Conservation (phyloP, 768 basidiomycete genomes). For the Suillus sp. region DNA sequence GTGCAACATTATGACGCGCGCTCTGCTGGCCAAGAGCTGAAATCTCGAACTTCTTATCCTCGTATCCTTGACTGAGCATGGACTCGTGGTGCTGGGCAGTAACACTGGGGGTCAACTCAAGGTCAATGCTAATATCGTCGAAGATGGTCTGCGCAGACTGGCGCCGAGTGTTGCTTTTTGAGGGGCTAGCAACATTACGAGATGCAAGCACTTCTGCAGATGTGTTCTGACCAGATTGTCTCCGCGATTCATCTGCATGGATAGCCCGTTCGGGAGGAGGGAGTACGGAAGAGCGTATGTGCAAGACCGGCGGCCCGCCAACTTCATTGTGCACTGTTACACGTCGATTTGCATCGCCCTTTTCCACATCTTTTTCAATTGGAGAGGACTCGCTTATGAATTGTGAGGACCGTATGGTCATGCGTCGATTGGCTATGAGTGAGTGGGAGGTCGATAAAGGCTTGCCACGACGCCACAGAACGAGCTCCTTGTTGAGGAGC, state of each 20-base stretch:
- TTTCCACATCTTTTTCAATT: conserved; percentile 14
- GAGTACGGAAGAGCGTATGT: conserved; percentile 56
- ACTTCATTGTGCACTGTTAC: conserved; percentile 52
- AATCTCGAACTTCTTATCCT: conserved; percentile 29
- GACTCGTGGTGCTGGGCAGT: conserved; percentile 31
- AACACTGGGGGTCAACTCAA: conserved; percentile 46
- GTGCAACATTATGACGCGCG: conserved; percentile 12
- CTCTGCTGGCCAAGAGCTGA: conserved; percentile 28
- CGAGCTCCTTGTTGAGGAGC: conserved; percentile 44
- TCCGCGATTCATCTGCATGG: conserved; percentile 21
- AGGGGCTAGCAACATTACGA: conserved; percentile 6
- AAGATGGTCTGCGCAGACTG: conserved; percentile 36
- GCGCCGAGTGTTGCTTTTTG: conserved; percentile 21
- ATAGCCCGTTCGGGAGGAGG: conserved; percentile 39
- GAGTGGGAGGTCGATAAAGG: conserved; percentile 44
- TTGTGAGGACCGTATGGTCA: conserved; percentile 55
- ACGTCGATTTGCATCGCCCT: conserved; percentile 33
- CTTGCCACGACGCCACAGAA: conserved; percentile 21
- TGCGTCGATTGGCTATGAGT: conserved; percentile 57
- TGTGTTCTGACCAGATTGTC: conserved; percentile 12
- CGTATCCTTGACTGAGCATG: conserved; percentile 25
- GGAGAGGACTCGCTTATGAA: conserved; percentile 22
- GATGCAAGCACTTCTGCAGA: conserved; percentile 17
- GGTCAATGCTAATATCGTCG: conserved; percentile 48
- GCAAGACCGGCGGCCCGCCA: conserved; percentile 50